Conservation (phyloP, 345 rosid genomes). For the Laguncularia racemosa region DNA sequence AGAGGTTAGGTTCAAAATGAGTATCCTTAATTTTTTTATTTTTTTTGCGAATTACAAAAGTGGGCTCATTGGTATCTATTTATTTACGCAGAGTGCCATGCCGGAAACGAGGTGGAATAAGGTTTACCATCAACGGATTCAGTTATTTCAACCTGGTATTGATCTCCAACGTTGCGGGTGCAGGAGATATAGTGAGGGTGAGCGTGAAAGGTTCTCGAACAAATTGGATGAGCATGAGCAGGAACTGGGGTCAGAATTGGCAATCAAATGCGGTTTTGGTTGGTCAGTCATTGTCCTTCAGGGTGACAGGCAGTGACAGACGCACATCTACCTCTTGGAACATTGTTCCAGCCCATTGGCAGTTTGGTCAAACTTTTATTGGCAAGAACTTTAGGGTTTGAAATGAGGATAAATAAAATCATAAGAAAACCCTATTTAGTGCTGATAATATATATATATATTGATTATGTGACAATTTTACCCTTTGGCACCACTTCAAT, state of each 20-base stretch:
- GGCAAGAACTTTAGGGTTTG: conserved; percentile 49
- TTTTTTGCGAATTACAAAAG: too few relatives aligned
- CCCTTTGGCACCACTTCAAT: not conserved
- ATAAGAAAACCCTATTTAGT: not conserved
- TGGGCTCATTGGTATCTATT: too few relatives aligned
- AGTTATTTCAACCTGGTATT: conserved; percentile 49
- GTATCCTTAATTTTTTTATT: too few relatives aligned
- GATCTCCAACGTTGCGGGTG: conserved; percentile 46
- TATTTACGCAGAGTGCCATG: conserved; percentile 30
- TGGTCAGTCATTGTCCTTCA: conserved; percentile 45
- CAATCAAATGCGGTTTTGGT: conserved; percentile 42
- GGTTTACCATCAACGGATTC: conserved; percentile 51
- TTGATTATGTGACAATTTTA: not conserved
- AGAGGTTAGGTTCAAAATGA: too few relatives aligned
- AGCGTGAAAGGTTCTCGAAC: conserved; percentile 40
- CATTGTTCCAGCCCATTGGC: conserved; percentile 40
- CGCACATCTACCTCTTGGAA: conserved; percentile 44
- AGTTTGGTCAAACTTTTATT: conserved; percentile 48
- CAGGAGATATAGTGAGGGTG: conserved; percentile 42
- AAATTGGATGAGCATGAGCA: conserved; percentile 44
- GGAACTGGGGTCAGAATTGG: conserved; percentile 60
- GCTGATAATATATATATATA: not conserved
- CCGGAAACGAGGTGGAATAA: conserved; percentile 42
- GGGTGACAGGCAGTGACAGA: conserved; percentile 38
- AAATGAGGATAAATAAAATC: not conserved